These are phyloP conservation scores for Neurospora africana DNA, from an alignment of 495 filamentous ascomycete genomes.

Conservation along the genomic window DNA sequence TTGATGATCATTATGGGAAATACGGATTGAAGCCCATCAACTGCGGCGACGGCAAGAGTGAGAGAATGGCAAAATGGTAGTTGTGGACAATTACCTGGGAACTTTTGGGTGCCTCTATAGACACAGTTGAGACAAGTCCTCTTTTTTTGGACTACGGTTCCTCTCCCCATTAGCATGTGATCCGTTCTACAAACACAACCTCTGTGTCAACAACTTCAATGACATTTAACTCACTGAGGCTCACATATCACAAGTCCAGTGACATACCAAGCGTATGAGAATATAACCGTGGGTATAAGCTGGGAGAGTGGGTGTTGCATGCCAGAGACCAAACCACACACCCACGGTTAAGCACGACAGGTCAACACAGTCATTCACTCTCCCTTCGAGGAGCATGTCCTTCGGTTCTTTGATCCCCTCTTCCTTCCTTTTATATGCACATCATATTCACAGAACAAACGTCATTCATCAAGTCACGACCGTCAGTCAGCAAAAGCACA, in stretches of 20 bases:
- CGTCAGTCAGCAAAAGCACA: neutral
- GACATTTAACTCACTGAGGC: neutral
- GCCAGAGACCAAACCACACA: too few relatives aligned
- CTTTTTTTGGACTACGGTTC: neutral
- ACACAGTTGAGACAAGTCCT: neutral
- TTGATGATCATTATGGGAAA: neutral
- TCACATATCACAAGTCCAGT: neutral
- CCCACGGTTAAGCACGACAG: too few relatives aligned
- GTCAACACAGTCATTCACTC: too few relatives aligned
- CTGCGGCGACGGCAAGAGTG: neutral
- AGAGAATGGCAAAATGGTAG: neutral
- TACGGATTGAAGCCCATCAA: neutral
- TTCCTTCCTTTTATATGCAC: too few relatives aligned
- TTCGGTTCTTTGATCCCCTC: too few relatives aligned
- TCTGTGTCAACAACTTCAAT: neutral
- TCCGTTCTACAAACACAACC: neutral
- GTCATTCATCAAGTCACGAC: neutral
- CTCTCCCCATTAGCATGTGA: neutral
- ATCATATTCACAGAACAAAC: neutral
- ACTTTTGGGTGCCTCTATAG: neutral
- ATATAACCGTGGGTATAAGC: too few relatives aligned
- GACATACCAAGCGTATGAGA: too few relatives aligned
- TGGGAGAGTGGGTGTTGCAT: too few relatives aligned
- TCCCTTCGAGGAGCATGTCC: too few relatives aligned
- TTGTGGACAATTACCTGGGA: neutral